Conservation (phyloP, 148 eudicot genomes). For the Selenicereus undatus region DNA sequence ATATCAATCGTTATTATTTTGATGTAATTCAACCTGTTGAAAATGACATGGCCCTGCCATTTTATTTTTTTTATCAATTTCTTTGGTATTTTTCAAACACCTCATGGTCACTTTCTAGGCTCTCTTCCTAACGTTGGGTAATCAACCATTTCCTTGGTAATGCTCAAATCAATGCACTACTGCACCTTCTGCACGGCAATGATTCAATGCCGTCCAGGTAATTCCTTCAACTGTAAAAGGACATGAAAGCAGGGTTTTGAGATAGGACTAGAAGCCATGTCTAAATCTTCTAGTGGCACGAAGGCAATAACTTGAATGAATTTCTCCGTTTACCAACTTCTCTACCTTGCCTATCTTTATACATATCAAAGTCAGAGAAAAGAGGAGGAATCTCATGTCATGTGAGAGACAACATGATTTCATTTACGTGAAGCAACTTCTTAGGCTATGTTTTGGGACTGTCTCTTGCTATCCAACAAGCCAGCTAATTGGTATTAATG, state of each 20-base stretch:
- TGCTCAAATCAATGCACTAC: too few relatives aligned
- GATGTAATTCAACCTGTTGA: too few relatives aligned
- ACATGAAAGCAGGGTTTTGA: background rate
- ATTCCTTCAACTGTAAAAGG: conserved; percentile 23
- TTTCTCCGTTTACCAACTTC: background rate
- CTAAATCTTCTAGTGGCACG: background rate
- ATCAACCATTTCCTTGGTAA: too few relatives aligned
- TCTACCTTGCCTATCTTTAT: background rate
- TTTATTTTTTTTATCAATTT: too few relatives aligned
- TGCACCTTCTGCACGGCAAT: too few relatives aligned
- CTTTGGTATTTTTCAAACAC: too few relatives aligned
- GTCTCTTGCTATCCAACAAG: background rate
- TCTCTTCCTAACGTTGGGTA: too few relatives aligned
- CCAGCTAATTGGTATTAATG: background rate
- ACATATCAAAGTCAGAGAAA: background rate
- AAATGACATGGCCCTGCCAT: too few relatives aligned
- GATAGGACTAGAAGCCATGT: conserved; percentile 1
- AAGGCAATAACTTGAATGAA: background rate
- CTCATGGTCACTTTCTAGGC: too few relatives aligned
- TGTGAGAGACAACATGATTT: background rate
- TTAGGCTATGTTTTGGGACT: background rate
- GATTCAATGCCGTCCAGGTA: background rate
- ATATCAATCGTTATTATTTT: too few relatives aligned
- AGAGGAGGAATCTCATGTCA: background rate
- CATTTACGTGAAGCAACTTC: background rate